These are phyloP conservation scores for Fusarium sp. DNA, from an alignment of 2,329 filamentous ascomycete species.

Conservation along the genomic window DNA sequence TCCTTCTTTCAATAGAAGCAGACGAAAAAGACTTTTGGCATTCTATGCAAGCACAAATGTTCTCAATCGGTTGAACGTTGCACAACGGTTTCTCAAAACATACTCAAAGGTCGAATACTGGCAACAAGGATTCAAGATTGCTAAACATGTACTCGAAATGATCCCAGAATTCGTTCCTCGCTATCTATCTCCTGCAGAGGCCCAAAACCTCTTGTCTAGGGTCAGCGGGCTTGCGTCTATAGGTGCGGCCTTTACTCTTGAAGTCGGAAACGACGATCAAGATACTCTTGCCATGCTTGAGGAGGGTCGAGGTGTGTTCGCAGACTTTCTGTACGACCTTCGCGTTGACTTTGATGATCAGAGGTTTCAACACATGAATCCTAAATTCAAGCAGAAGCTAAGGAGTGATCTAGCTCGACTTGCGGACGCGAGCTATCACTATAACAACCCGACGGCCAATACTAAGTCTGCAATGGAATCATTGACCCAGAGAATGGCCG, in stretches of 20 bases:
- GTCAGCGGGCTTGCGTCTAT: background rate
- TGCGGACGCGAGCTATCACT: background rate
- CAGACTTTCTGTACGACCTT: background rate
- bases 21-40: background rate
- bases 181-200: background rate
- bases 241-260: background rate
- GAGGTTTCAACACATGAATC: background rate
- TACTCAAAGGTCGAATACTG: background rate
- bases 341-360: background rate
- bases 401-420: background rate
- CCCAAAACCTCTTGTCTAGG: background rate
- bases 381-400: background rate
- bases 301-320: background rate
- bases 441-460: background rate
- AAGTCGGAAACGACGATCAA: accelerated
- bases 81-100: background rate
- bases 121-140: background rate
- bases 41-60: background rate
- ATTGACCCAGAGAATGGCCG: background rate
- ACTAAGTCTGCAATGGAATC: accelerated
- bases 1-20: background rate
- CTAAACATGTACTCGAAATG: background rate
- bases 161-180: background rate
- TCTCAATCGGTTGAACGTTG: background rate
- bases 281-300: background rate